Base-by-base conservation (phyloP, 257 asterid species). In the Euphrasia confusa region DNA sequence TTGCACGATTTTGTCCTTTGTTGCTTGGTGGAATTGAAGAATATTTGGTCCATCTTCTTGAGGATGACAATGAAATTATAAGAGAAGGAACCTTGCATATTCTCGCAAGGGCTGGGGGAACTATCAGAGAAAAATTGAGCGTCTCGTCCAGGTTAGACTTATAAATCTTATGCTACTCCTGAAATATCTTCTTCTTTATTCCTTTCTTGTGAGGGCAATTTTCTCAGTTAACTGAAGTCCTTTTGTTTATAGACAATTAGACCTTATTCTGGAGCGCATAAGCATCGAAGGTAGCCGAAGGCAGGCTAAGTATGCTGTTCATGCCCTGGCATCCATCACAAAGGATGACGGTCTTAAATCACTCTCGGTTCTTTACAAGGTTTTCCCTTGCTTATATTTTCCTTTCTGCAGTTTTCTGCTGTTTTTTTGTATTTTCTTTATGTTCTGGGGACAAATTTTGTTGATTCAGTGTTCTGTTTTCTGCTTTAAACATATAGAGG, bases 221-320 rank as follows among this genome's bases (percentile, higher is more conserved):
- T 64, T 68, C 58, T 35, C 37, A 9, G 60, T 75, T 70, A 71
- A 39, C 54, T 66, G 45, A 35, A 30, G 57, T 73, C 35, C 55
- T 55, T 71, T 63, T 68, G 39, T 67, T 61, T 74, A 64, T 78
- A 90, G 97, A 71, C 80, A 96, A 15, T 74, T 90, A 73, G 97
- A 90, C 84, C 90, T 90, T 68, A 80, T 87, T 69, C 92, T 90
- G 59, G 96, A 90, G 82, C 90, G 97, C 75, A 81, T 87, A 74
- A 87, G 97, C 79, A 78, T 85, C 8, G 96, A 90, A 79, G 96
- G 97, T 74, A 85, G 87, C 75, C 80, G 96, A 60, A 79, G 96
- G 85, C 97, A 87, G 81, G 97, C 97, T 47, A 90, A 87, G 72
- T 90, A 87, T 81, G 88, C 97, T 52, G 92, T 90, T 66, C 90